Conservation (phyloP, 177 flowering plant species). For the Vitis hybrid region DNA sequence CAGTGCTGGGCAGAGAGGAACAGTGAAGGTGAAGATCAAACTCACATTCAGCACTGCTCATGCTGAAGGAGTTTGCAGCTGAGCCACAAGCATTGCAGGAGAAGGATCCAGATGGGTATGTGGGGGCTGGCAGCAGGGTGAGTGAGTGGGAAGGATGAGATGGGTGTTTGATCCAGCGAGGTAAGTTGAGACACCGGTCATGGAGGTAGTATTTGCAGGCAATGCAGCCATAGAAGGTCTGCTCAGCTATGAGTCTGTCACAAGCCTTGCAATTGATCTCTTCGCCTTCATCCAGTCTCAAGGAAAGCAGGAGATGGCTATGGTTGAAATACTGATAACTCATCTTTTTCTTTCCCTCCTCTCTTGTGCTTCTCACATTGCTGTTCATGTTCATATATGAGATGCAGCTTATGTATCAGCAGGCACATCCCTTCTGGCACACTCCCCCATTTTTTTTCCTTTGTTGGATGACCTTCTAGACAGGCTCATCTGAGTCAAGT, state of each 20-base stretch:
- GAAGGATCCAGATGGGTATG: constrained; percentile 7
- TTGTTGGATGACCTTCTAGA: too few species aligned
- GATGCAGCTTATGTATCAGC: background rate
- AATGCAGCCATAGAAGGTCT: constrained; percentile 8
- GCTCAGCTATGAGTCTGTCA: background rate
- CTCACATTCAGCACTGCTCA: constrained; percentile 10
- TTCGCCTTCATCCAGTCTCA: background rate
- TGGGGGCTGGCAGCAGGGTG: constrained; percentile 11
- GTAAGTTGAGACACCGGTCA: background rate
- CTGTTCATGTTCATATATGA: background rate
- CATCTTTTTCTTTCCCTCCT: constrained; percentile 4
- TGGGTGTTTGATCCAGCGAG: constrained; percentile 9
- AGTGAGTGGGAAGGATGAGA: constrained; percentile 15
- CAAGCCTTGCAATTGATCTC: constrained; percentile 3
- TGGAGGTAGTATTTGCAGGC: constrained; percentile 21
- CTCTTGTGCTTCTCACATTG: background rate
- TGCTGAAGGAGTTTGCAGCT: constrained; percentile 5
- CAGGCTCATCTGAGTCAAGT: too few species aligned
- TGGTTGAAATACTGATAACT: constrained; percentile 13
- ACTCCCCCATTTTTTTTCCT: too few species aligned
- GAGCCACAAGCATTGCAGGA: constrained; percentile 5
- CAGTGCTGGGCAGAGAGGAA: constrained; percentile 4
- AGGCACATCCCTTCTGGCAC: too few species aligned
- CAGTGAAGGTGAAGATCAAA: constrained; percentile 20
- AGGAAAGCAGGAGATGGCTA: constrained; percentile 5